These are phyloP conservation scores for Chaetomium tenue DNA, from an alignment of 495 filamentous ascomycete genomes.

Conservation along the genomic window DNA sequence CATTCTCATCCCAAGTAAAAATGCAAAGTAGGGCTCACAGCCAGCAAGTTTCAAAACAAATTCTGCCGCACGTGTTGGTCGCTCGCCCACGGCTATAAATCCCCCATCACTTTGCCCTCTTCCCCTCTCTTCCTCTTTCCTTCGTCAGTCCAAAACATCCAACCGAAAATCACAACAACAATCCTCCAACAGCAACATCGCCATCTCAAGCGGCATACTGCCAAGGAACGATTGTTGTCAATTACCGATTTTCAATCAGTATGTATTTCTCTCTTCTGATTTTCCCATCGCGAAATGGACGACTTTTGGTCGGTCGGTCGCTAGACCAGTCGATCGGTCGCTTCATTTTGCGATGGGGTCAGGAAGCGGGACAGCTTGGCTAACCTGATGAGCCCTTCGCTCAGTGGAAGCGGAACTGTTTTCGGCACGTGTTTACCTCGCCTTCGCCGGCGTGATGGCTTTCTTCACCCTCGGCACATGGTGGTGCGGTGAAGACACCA, in stretches of 20 bases:
- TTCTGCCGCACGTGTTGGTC: conserved; percentile 4
- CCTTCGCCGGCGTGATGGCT: conserved; percentile 14
- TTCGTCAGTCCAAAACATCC: conserved; percentile 9
- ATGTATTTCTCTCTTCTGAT: not conserved
- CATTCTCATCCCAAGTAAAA: not conserved
- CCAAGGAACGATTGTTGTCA: not conserved
- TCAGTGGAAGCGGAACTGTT: not conserved
- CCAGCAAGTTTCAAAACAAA: not conserved
- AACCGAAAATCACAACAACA: not conserved
- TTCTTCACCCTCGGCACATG: not conserved
- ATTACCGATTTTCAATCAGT: not conserved
- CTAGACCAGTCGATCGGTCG: not conserved
- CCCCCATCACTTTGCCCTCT: not conserved
- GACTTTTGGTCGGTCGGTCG: not conserved
- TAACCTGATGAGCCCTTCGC: not conserved
- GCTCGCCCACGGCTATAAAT: conserved; percentile 10
- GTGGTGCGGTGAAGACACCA: not conserved
- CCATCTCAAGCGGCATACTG: not conserved
- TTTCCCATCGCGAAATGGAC: conserved; percentile 7
- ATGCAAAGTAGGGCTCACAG: not conserved
- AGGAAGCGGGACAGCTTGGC: not conserved
- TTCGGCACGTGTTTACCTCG: not conserved
- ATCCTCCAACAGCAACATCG: conserved; percentile 2
- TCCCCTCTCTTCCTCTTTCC: conserved; percentile 5
- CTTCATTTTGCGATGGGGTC: too few species aligned